Percentiles rank a stretch among this genome's conserved stretches.
phyloP scores from a whole-genome alignment of 148 eudicot species.

The Suaeda aralocaspica region DNA sequence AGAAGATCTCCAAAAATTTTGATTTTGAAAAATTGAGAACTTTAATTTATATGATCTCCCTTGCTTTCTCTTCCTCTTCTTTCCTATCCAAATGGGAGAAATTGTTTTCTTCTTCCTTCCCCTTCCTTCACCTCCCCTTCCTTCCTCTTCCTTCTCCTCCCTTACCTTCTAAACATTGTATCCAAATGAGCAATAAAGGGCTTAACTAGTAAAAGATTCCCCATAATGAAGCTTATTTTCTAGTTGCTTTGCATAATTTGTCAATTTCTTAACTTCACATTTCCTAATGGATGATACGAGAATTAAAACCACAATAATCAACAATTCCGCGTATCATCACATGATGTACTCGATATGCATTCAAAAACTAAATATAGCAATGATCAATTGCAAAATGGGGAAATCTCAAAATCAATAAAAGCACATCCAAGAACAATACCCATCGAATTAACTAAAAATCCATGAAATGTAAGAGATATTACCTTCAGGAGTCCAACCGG shows the following conservation, averaged over 20 bases:
- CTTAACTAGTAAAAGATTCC: background rate
- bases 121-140: too few species aligned
- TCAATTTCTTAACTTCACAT: background rate
- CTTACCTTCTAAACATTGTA: too few species aligned
- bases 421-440: background rate
- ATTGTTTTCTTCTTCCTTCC: too few species aligned
- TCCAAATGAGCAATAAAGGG: too few species aligned
- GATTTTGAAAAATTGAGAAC: too few species aligned
- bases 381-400: background rate
- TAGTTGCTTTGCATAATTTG: background rate
- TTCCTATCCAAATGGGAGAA: too few species aligned
- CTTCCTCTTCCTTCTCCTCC: too few species aligned
- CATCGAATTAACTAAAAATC: background rate
- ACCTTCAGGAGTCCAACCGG: constrained; percentile 84
- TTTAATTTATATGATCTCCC: too few species aligned
- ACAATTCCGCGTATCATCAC: background rate
- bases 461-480: constrained; percentile 4
- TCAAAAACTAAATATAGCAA: background rate
- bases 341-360: background rate
- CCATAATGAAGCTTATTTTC: too few species aligned
- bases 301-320: background rate
- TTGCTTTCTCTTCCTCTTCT: too few species aligned
- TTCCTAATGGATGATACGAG: too few species aligned
- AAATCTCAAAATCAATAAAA: background rate
- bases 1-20: too few species aligned